A percentile compares a stretch with the other conserved stretches of the same genome.
These are phyloP conservation scores for Phoma sp. DNA, from an alignment of 2,329 filamentous ascomycete species.

Conservation along the genomic window DNA sequence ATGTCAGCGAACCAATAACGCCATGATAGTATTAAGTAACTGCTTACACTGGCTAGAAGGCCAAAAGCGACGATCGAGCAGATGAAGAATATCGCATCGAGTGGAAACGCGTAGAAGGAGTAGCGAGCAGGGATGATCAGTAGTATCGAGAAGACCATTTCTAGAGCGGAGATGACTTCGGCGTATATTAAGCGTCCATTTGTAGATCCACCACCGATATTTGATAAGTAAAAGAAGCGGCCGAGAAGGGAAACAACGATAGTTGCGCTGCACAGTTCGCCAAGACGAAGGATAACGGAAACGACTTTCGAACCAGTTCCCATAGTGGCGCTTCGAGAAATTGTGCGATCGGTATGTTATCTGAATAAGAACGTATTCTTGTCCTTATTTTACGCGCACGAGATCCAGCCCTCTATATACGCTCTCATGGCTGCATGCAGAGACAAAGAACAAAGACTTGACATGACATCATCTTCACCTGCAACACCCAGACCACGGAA, in stretches of 20 bases:
- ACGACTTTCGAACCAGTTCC: slow-evolving; percentile 14
- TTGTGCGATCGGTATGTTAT: too few species aligned
- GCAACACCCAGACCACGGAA: too few species aligned
- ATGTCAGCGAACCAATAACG: too few species aligned
- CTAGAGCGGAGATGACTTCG: slow-evolving; percentile 17
- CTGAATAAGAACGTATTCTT: too few species aligned
- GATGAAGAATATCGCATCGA: slow-evolving; percentile 17
- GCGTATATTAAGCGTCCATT: slow-evolving; percentile 16
- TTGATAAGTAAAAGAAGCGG: slow-evolving; percentile 18
- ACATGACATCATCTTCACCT: too few species aligned
- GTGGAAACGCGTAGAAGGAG: slow-evolving; percentile 19
- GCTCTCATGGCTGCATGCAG: too few species aligned
- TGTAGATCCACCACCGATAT: slow-evolving; percentile 2
- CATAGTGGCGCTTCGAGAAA: slow-evolving; percentile 12
- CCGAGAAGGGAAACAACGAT: slow-evolving; percentile 19
- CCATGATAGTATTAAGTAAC: slow-evolving; percentile 2
- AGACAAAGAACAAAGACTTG: too few species aligned
- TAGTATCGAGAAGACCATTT: slow-evolving; percentile 12
- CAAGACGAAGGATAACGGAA: slow-evolving; percentile 16
- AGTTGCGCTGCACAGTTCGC: slow-evolving; percentile 12
- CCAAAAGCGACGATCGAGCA: slow-evolving; percentile 21
- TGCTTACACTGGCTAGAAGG: slow-evolving; percentile 14
- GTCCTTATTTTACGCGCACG: too few species aligned
- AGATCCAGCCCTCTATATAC: too few species aligned
- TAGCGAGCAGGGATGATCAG: slow-evolving; percentile 14